phyloP scores from a whole-genome alignment of 495 filamentous ascomycete genomes.

The Aspergillus taichungensis region DNA sequence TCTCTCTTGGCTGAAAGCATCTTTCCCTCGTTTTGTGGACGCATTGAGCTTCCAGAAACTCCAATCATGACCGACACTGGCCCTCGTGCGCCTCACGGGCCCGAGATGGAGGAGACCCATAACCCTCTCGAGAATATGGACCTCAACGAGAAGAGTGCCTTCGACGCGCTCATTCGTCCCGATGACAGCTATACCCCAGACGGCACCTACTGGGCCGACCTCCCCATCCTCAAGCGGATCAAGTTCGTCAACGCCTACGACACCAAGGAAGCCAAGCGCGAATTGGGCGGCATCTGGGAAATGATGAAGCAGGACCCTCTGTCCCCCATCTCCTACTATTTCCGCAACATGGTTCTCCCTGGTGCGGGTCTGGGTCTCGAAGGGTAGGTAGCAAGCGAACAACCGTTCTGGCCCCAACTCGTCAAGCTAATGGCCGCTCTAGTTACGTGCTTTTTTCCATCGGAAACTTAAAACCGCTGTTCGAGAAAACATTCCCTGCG shows the following conservation, averaged over 20 bases:
- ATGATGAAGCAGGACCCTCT: conserved; percentile 79
- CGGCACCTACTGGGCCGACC: conserved; percentile 86
- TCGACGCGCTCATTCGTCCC: conserved; percentile 64
- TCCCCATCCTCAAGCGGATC: conserved; percentile 55
- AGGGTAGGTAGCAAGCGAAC: conserved; percentile 42
- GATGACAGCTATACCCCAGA: conserved; percentile 72
- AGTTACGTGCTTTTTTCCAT: conserved; percentile 91
- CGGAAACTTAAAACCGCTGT: conserved; percentile 74
- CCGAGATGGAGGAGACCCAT: conserved; percentile 44
- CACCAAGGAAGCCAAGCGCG: conserved; percentile 51
- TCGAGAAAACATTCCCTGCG: conserved; percentile 53
- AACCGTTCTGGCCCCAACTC: too few species aligned
- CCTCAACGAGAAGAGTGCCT: conserved; percentile 59
- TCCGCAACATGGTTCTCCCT: conserved; percentile 78
- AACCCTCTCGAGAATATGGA: conserved; percentile 46
- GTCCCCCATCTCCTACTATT: conserved; percentile 71
- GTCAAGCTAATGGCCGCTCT: conserved; percentile 3
- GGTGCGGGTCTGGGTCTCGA: conserved; percentile 83
- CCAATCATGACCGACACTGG: conserved; percentile 42
- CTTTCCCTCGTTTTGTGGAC: too few species aligned
- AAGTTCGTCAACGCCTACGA: conserved; percentile 65
- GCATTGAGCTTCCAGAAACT: too few species aligned
- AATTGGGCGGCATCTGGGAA: conserved; percentile 54
- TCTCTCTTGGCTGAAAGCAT: conserved; percentile 2
- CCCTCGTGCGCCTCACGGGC: conserved; percentile 45